These are phyloP conservation scores for Xylariaceae sp. DNA, from an alignment of 2,329 filamentous ascomycete species.

Conservation along the genomic window DNA sequence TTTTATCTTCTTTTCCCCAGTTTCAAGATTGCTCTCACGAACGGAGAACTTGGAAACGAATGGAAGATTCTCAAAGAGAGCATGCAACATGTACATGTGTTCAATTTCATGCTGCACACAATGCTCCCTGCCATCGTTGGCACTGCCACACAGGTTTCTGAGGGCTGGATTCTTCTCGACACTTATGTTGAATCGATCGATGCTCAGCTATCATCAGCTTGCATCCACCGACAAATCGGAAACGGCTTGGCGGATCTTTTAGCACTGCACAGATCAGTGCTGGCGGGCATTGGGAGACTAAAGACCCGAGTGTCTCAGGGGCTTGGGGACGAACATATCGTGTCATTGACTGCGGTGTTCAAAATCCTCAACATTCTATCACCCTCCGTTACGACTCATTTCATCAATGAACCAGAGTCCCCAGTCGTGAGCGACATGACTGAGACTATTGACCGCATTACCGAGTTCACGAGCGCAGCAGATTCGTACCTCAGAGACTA, in stretches of 20 bases:
- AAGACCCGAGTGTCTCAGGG: slow-evolving; percentile 16
- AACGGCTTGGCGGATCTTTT: slow-evolving; percentile 33
- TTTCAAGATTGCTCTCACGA: slow-evolving; percentile 50
- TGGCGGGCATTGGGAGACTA: slow-evolving; percentile 28
- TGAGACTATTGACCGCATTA: slow-evolving; percentile 19
- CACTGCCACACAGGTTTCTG: slow-evolving; percentile 32
- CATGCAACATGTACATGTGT: slow-evolving; percentile 43
- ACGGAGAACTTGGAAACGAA: slow-evolving; percentile 45
- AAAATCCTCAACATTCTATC: slow-evolving; percentile 29
- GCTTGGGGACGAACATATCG: slow-evolving; percentile 25
- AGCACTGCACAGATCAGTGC: slow-evolving; percentile 31
- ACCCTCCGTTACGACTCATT: slow-evolving; percentile 27
- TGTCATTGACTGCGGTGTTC: slow-evolving; percentile 23
- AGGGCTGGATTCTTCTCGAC: slow-evolving; percentile 46
- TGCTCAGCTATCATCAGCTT: slow-evolving; percentile 32
- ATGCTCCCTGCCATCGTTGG: slow-evolving; percentile 52
- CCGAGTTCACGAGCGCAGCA: slow-evolving; percentile 26
- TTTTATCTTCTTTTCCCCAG: slow-evolving; percentile 55
- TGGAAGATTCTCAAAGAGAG: slow-evolving; percentile 41
- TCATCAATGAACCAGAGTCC: slow-evolving; percentile 26
- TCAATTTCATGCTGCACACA: slow-evolving; percentile 44
- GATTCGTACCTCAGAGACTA: slow-evolving; percentile 21
- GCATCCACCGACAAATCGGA: slow-evolving; percentile 36
- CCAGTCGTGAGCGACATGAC: slow-evolving; percentile 16
- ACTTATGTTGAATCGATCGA: slow-evolving; percentile 44